phyloP scores from a whole-genome alignment of 1,284 basidiomycete genomes.

The Ustilago vetiveriae region DNA sequence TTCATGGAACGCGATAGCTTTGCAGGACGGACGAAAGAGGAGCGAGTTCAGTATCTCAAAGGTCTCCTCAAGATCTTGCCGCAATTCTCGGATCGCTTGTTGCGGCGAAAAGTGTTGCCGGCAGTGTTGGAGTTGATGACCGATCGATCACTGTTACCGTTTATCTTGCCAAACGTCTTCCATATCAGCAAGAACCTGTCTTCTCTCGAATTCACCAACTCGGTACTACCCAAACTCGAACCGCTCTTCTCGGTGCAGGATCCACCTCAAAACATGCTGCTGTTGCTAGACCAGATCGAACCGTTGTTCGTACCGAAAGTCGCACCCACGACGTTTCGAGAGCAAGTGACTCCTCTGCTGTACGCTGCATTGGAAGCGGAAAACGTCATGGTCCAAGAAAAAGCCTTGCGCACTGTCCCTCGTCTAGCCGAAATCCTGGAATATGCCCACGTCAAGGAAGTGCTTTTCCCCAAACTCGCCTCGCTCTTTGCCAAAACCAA shows the following conservation, averaged over 20 bases:
- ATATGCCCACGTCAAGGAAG: constrained; percentile 66
- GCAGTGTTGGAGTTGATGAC: constrained; percentile 71
- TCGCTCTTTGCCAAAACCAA: constrained; percentile 64
- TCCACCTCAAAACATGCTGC: constrained; percentile 82
- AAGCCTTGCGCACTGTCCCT: constrained; percentile 84
- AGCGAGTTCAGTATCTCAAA: constrained; percentile 89
- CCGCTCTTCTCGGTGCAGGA: constrained; percentile 91
- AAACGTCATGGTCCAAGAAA: constrained; percentile 79
- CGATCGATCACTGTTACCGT: constrained; percentile 75
- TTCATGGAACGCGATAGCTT: constrained; percentile 96
- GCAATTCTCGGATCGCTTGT: constrained; percentile 85
- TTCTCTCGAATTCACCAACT: constrained; percentile 77
- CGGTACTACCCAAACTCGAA: constrained; percentile 86
- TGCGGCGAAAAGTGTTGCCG: constrained; percentile 90
- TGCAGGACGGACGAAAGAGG: constrained; percentile 89
- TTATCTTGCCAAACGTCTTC: constrained; percentile 98
- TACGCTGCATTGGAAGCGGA: constrained; percentile 95
- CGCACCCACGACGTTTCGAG: constrained; percentile 83
- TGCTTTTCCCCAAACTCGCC: constrained; percentile 60
- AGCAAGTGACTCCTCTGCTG: constrained; percentile 91
- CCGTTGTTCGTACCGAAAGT: constrained; percentile 87
- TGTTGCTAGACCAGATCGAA: constrained; percentile 80
- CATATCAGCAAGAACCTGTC: constrained; percentile 81
- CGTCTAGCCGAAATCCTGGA: constrained; percentile 90
- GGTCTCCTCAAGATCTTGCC: constrained; percentile 84